Percentiles rank a stretch among this genome's conserved stretches.
Conservation (phyloP, 1,284 basidiomycete species). For the Anthracocystis panici-leucophaei region DNA sequence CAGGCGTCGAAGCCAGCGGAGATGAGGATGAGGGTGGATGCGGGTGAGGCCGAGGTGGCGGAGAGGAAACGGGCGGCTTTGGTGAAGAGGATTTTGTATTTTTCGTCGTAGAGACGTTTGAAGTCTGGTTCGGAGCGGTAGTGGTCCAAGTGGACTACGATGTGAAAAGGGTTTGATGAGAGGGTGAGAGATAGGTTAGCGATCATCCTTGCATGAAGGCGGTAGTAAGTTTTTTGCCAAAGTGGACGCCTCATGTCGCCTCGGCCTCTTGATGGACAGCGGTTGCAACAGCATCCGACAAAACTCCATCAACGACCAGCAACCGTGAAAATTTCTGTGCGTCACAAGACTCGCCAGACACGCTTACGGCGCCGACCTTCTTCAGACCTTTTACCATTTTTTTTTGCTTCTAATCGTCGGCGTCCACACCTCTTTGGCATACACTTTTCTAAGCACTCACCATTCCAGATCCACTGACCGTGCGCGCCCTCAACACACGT, state of each 20-base stretch:
- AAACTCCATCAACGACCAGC: background rate
- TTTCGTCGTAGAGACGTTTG: conserved; percentile 79
- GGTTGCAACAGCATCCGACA: conserved; percentile 2
- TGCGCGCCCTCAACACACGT: conserved; percentile 84
- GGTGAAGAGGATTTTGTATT: conserved; percentile 79
- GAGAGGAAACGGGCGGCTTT: conserved; percentile 81
- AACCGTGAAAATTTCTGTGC: background rate
- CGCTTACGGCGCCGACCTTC: conserved; percentile 16
- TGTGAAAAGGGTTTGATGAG: background rate
- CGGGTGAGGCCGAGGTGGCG: conserved; percentile 76
- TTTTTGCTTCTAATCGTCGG: conserved; percentile 26
- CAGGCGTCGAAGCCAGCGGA: conserved; percentile 88
- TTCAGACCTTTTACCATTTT: conserved; percentile 66
- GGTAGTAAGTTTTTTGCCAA: background rate
- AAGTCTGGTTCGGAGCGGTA: conserved; percentile 83
- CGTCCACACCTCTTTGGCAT: background rate
- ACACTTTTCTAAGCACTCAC: conserved; percentile 25
- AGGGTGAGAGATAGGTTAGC: background rate
- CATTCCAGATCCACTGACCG: conserved; percentile 80
- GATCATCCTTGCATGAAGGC: background rate
- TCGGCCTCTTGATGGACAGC: background rate
- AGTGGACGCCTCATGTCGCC: conserved; percentile 35
- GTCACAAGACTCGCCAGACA: conserved; percentile 30
- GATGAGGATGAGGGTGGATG: conserved; percentile 78
- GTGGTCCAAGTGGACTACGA: conserved; percentile 84